A percentile compares a stretch with the other conserved stretches of the same genome.
These are phyloP conservation scores for Xylaria grammica DNA, from an alignment of 495 filamentous ascomycete genomes.

Conservation along the genomic window DNA sequence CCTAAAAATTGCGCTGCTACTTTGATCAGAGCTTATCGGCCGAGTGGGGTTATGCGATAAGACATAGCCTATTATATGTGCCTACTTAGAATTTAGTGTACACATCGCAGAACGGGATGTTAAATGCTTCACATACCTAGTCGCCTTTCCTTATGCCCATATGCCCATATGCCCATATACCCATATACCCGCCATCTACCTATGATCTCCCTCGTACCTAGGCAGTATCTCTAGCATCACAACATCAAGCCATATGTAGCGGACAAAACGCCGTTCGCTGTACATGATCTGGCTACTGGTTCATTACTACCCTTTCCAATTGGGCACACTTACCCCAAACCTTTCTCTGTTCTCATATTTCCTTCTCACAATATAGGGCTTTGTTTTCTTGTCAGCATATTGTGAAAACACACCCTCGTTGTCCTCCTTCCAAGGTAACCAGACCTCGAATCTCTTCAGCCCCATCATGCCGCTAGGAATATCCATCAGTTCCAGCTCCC, in stretches of 20 bases:
- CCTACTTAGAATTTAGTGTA: no score
- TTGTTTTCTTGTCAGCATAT: neutral
- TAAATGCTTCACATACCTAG: no score
- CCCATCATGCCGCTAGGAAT: constrained; percentile 20
- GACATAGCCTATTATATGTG: no score
- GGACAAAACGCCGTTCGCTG: no score
- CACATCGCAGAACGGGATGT: no score
- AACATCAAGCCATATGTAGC: no score
- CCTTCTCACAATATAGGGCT: constrained; percentile 16
- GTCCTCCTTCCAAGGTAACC: constrained; percentile 24
- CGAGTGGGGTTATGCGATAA: neutral
- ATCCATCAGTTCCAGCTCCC: constrained; percentile 20
- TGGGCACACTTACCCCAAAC: constrained; percentile 23
- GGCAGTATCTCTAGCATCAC: no score
- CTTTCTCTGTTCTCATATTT: constrained; percentile 14
- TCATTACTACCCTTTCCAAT: constrained; percentile 19
- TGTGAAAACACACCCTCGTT: constrained; percentile 2
- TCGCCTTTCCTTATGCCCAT: no score
- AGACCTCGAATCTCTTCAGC: constrained; percentile 22
- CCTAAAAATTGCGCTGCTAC: constrained; percentile 5
- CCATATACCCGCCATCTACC: no score
- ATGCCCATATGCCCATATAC: no score
- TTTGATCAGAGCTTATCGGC: neutral
- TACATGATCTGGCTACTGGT: neutral
- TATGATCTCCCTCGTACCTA: no score